Evolutionary conservation across 2,329 filamentous ascomycete species (phyloP).

Genomic region (Verticillium klebahnii): DNA sequence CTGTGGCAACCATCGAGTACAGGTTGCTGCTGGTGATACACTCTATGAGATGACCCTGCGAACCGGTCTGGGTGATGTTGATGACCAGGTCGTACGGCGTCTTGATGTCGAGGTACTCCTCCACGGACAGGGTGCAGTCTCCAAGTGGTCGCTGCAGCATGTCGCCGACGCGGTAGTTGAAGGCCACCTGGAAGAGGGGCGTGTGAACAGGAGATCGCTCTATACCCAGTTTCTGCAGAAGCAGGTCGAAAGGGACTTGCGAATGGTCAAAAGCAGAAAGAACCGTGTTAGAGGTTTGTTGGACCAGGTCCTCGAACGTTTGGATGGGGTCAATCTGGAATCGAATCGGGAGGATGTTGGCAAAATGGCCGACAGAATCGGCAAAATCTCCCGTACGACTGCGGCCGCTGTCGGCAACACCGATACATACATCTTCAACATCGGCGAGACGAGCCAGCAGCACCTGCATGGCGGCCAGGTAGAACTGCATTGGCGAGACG

Average conservation of each 20-base stretch:
- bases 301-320: constrained; percentile 17
- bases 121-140: not conserved
- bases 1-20: not conserved
- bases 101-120: not conserved
- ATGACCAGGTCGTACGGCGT: not conserved
- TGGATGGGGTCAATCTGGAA: constrained; percentile 19
- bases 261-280: constrained; percentile 31
- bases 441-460: constrained; percentile 16
- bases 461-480: constrained; percentile 20
- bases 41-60: not conserved
- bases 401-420: constrained; percentile 31
- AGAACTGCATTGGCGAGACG: not conserved
- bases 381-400: not conserved
- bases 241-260: constrained; percentile 37
- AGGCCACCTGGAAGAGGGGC: constrained; percentile 41
- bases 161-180: constrained; percentile 32
- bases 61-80: not conserved
- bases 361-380: constrained; percentile 29
- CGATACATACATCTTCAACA: constrained; percentile 36
- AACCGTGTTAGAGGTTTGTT: constrained; percentile 18
- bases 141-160: not conserved
- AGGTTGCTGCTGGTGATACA: not conserved
- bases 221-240: constrained; percentile 36
- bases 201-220: constrained; percentile 25
- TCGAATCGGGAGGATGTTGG: constrained; percentile 39